Evolutionary conservation across 2,329 filamentous ascomycete species (phyloP).

Genomic region (Lachnellula willkommii): DNA sequence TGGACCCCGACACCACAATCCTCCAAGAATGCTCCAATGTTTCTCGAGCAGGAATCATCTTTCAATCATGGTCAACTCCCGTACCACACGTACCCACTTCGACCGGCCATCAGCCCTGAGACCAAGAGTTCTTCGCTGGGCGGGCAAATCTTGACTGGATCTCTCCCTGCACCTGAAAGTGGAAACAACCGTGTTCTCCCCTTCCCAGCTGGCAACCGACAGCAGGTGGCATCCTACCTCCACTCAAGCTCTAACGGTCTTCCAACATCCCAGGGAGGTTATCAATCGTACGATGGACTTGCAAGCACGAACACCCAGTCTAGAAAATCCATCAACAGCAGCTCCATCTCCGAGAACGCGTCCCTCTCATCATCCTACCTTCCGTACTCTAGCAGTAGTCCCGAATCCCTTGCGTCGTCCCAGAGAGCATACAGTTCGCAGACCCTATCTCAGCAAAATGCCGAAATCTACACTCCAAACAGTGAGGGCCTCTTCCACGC

Average conservation of each 20-base stretch:
- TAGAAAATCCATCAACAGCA: constrained; percentile 1
- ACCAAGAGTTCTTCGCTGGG: constrained; percentile 14
- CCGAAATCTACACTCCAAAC: constrained; percentile 16
- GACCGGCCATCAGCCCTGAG: constrained; percentile 18
- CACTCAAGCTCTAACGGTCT: constrained; percentile 10
- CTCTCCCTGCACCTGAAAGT: constrained; percentile 16
- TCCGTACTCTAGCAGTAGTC: constrained; percentile 21
- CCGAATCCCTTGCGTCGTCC: constrained; percentile 23
- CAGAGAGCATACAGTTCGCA: constrained; percentile 16
- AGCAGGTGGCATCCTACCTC: constrained; percentile 11
- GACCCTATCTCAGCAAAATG: constrained; percentile 4
- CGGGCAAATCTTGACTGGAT: constrained; percentile 1
- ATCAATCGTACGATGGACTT: constrained; percentile 13
- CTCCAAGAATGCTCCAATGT: constrained; percentile 13
- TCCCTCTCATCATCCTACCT: constrained; percentile 16
- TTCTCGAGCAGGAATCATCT: constrained; percentile 17
- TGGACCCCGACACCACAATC: constrained; percentile 18
- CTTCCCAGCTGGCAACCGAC: constrained; percentile 17
- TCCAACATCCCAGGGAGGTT: constrained; percentile 8
- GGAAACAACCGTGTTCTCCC: constrained; percentile 26
- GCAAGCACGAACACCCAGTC: constrained; percentile 4
- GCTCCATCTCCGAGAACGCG: constrained; percentile 11
- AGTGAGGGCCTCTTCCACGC: constrained; percentile 8
- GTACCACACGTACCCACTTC: constrained; percentile 18
- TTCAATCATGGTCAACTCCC: constrained; percentile 18